Conservation (phyloP, 768 basidiomycete species). For the Calocera viscosa region DNA sequence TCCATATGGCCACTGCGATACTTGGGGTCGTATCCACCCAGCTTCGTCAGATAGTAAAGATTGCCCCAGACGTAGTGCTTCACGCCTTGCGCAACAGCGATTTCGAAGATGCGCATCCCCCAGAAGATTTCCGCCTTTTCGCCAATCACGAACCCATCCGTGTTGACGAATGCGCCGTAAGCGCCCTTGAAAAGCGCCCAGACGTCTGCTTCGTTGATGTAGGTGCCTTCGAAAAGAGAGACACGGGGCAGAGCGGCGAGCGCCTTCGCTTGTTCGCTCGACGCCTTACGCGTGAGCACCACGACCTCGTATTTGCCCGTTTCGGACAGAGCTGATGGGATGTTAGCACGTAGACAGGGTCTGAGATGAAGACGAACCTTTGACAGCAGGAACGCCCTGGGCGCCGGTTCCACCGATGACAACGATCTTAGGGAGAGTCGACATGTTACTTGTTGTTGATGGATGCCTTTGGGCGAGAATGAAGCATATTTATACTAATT, state of each 20-base stretch:
- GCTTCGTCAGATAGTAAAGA: not conserved
- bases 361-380: not conserved
- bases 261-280: not conserved
- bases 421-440: not conserved
- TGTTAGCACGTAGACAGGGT: not conserved
- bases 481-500: too few relatives aligned
- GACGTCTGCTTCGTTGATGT: not conserved
- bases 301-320: not conserved
- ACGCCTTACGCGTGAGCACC: slow-evolving; percentile 8
- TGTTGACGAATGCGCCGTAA: slow-evolving; percentile 21
- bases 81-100: slow-evolving; percentile 3
- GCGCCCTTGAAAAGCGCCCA: slow-evolving; percentile 24
- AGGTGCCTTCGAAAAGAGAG: not conserved
- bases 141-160: slow-evolving; percentile 13
- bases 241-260: not conserved
- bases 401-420: slow-evolving; percentile 12
- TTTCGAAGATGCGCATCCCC: slow-evolving; percentile 8
- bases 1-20: not conserved
- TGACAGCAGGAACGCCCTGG: slow-evolving; percentile 5
- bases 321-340: not conserved
- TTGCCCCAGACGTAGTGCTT: slow-evolving; percentile 9
- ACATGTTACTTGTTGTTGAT: too few relatives aligned
- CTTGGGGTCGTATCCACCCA: not conserved
- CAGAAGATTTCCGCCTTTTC: slow-evolving; percentile 8
- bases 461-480: too few relatives aligned